These are phyloP conservation scores for Collybia sordida DNA, from an alignment of 768 basidiomycete genomes.

Conservation along the genomic window DNA sequence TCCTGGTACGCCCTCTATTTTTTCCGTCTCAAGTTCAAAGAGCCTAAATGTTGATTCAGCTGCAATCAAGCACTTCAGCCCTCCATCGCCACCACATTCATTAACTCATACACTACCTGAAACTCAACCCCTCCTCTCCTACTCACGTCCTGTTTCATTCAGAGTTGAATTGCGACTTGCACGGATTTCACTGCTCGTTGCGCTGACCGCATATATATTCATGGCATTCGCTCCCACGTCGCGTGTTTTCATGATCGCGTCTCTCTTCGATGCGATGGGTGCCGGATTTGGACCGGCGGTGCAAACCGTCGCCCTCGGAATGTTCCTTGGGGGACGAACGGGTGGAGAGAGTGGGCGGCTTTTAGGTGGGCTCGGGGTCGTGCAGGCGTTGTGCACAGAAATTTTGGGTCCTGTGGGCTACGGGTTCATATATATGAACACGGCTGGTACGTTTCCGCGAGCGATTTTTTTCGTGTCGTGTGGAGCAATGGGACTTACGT, in stretches of 20 bases:
- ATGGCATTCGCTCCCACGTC: conserved; percentile 50
- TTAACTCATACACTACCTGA: conserved; percentile 20
- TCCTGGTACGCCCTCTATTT: conserved; percentile 46
- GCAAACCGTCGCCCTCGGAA: conserved; percentile 70
- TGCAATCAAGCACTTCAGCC: conserved; percentile 52
- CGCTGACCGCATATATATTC: conserved; percentile 47
- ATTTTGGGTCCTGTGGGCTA: conserved; percentile 74
- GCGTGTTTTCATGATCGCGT: conserved; percentile 49
- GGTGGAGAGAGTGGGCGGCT: conserved; percentile 69
- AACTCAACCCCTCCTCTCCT: conserved; percentile 28
- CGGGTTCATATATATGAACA: conserved; percentile 68
- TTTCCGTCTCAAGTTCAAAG: neutral
- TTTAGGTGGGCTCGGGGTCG: conserved; percentile 78
- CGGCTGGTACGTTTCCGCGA: conserved; percentile 67
- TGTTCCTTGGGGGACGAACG: conserved; percentile 49
- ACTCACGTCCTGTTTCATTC: conserved; percentile 35
- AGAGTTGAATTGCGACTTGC: conserved; percentile 72
- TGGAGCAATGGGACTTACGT: conserved; percentile 35
- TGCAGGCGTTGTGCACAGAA: conserved; percentile 65
- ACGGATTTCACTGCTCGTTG: conserved; percentile 58
- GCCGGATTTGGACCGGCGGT: conserved; percentile 64
- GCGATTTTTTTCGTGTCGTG: conserved; percentile 66
- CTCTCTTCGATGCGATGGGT: conserved; percentile 55
- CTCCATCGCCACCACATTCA: conserved; percentile 23
- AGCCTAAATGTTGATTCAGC: conserved; percentile 30